Evolutionary conservation across 2,329 filamentous ascomycete genomes (phyloP).

Genomic region (Aspergillus transmontanensis): DNA sequence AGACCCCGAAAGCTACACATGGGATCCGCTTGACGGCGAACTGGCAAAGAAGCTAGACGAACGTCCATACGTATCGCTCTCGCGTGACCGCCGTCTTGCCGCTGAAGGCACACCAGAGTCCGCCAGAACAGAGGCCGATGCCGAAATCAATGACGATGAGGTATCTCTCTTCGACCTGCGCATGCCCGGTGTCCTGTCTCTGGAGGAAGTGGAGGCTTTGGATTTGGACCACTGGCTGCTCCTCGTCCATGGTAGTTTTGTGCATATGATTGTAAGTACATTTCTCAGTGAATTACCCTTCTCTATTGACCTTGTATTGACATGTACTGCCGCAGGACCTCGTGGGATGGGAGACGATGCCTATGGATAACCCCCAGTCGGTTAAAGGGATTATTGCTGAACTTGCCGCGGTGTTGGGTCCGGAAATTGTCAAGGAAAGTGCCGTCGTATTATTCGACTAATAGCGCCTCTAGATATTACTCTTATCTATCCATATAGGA

Average conservation of each 20-base stretch:
- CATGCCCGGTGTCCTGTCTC: slow-evolving; percentile 50
- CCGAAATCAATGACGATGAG: slow-evolving; percentile 41
- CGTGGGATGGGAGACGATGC: slow-evolving; percentile 49
- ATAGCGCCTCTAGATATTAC: not conserved
- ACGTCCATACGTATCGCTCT: slow-evolving; percentile 49
- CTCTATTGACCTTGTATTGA: not conserved
- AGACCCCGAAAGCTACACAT: slow-evolving; percentile 51
- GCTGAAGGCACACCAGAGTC: slow-evolving; percentile 3
- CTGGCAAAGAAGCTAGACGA: slow-evolving; percentile 45
- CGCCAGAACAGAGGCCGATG: slow-evolving; percentile 13
- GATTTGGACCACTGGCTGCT: slow-evolving; percentile 49
- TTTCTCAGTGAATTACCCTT: not conserved
- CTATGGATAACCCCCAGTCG: slow-evolving; percentile 45
- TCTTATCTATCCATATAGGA: not conserved
- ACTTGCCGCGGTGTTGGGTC: slow-evolving; percentile 48
- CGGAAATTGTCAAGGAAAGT: slow-evolving; percentile 44
- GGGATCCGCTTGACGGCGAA: slow-evolving; percentile 48
- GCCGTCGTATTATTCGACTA: slow-evolving; percentile 44
- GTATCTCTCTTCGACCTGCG: slow-evolving; percentile 49
- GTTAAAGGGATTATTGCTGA: slow-evolving; percentile 52
- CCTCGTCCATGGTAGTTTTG: slow-evolving; percentile 42
- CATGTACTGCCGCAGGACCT: slow-evolving; percentile 38
- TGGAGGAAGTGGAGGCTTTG: slow-evolving; percentile 44
- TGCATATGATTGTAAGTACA: slow-evolving; percentile 46
- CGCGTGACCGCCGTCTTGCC: slow-evolving; percentile 35